These are phyloP conservation scores for Tolypocladium paradoxum DNA, from an alignment of 2,329 filamentous ascomycete genomes.

Conservation along the genomic window DNA sequence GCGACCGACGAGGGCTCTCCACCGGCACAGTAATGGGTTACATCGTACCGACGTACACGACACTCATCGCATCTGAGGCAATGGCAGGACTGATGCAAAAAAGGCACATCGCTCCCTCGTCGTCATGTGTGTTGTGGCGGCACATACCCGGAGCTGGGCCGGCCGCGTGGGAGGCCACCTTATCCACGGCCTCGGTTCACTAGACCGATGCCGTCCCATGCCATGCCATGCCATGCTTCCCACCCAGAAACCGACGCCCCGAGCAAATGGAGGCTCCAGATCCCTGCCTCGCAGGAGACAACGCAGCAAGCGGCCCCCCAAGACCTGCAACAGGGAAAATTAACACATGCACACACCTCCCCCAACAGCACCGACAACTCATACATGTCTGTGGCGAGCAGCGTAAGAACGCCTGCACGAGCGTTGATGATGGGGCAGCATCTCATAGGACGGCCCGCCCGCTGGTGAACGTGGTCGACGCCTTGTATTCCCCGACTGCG, in stretches of 20 bases:
- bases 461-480: background rate
- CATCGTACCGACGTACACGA: background rate
- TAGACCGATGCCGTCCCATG: background rate
- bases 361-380: slow-evolving; percentile 22
- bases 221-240: too few relatives aligned
- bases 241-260: background rate
- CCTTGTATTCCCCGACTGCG: background rate
- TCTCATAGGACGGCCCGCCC: slow-evolving; percentile 22
- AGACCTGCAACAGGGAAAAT: background rate
- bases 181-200: background rate
- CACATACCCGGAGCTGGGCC: background rate
- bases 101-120: background rate
- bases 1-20: background rate
- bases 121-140: background rate
- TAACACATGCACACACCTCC: slow-evolving; percentile 10
- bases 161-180: background rate
- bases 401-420: slow-evolving; percentile 2
- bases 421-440: slow-evolving; percentile 31
- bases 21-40: background rate
- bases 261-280: background rate
- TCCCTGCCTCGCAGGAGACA: background rate
- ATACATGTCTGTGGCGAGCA: slow-evolving; percentile 8
- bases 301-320: background rate
- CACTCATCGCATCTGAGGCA: background rate
- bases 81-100: background rate